Evolutionary conservation across 495 filamentous ascomycete species (phyloP).

Genomic region (Trichoderma orchidacearum): DNA sequence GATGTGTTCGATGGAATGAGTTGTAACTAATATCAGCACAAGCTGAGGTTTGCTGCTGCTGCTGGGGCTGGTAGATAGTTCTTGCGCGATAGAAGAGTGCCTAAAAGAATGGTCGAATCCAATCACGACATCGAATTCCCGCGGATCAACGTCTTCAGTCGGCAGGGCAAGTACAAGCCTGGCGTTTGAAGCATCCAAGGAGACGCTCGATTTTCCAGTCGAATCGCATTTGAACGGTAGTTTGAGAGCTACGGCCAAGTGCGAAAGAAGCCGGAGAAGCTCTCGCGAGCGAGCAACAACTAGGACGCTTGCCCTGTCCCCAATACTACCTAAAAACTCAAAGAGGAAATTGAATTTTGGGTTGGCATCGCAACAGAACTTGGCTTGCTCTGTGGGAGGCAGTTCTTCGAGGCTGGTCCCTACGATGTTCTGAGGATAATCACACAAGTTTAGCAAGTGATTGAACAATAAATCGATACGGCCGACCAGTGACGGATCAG

Average conservation of each 20-base stretch:
- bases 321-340: slow-evolving; percentile 21
- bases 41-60: background rate
- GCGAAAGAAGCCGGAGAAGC: slow-evolving; percentile 3
- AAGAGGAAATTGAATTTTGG: slow-evolving; percentile 30
- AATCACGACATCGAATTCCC: slow-evolving; percentile 21
- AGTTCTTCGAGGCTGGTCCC: slow-evolving; percentile 7
- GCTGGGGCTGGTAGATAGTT: background rate
- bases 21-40: slow-evolving; percentile 20
- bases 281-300: slow-evolving; percentile 24
- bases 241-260: background rate
- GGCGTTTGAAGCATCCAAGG: background rate
- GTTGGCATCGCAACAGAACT: slow-evolving; percentile 25
- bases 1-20: slow-evolving; percentile 31
- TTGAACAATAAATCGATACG: background rate
- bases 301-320: slow-evolving; percentile 20
- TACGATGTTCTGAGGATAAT: background rate
- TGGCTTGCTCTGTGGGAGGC: slow-evolving; percentile 14
- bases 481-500: background rate
- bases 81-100: background rate
- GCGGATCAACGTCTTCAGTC: background rate
- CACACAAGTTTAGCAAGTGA: background rate
- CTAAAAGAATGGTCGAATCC: slow-evolving; percentile 25
- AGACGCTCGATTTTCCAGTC: background rate
- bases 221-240: background rate
- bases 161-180: background rate